Evolutionary conservation across 208 protist species (phyloP).

Genomic region (Trypanosoma rangeli): DNA sequence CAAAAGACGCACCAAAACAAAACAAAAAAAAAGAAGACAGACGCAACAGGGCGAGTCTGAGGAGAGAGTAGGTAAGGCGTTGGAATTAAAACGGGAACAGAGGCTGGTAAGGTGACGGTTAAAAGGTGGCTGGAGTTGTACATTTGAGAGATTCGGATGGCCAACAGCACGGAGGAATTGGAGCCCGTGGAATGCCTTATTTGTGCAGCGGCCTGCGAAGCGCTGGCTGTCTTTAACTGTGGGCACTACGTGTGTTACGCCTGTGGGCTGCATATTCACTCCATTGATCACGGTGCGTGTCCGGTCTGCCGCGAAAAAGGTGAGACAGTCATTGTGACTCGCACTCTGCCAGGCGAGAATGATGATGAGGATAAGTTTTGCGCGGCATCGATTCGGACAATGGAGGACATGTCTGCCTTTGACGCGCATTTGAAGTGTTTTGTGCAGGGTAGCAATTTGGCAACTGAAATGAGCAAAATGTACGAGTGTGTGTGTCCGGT

Average conservation of each 20-base stretch:
- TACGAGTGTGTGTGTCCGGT: slow-evolving; percentile 76
- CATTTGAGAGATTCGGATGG: background rate
- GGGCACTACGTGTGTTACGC: slow-evolving; percentile 83
- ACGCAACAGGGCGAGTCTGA: background rate
- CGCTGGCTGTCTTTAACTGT: slow-evolving; percentile 75
- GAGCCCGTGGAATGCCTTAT: slow-evolving; percentile 78
- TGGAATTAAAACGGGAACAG: slow-evolving; percentile 1
- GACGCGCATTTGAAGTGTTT: slow-evolving; percentile 55
- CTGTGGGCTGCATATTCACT: slow-evolving; percentile 83
- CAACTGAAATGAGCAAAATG: slow-evolving; percentile 64
- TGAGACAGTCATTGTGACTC: slow-evolving; percentile 53
- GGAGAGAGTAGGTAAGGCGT: background rate
- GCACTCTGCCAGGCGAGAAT: slow-evolving; percentile 29
- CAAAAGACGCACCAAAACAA: background rate
- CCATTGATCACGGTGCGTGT: slow-evolving; percentile 48
- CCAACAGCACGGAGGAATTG: background rate
- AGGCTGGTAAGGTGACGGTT: slow-evolving; percentile 4
- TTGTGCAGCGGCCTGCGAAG: slow-evolving; percentile 65
- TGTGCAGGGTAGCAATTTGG: slow-evolving; percentile 52
- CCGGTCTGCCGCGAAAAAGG: slow-evolving; percentile 68
- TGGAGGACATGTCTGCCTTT: slow-evolving; percentile 30
- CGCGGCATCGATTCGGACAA: slow-evolving; percentile 43
- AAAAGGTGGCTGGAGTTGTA: background rate
- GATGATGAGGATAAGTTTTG: slow-evolving; percentile 56
- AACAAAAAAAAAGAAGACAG: slow-evolving; percentile 1